phyloP scores from a whole-genome alignment of 441 rosid genomes.

The Euphorbia schlechtendalii region DNA sequence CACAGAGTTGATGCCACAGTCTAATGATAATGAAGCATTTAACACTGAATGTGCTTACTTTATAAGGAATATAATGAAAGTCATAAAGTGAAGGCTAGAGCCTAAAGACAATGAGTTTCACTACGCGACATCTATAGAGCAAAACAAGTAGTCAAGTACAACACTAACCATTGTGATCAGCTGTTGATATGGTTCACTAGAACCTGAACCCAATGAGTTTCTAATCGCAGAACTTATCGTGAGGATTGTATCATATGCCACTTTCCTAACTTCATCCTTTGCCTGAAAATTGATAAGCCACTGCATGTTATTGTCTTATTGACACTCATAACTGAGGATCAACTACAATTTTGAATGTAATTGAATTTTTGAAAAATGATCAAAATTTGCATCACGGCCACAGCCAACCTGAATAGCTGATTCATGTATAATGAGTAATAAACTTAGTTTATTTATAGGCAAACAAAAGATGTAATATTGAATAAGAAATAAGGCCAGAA shows the following conservation, averaged over 20 bases:
- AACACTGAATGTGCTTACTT: constrained; percentile 2
- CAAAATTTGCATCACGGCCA: not conserved
- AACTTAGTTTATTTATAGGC: not conserved
- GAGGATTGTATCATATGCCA: constrained; percentile 68
- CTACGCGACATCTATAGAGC: not conserved
- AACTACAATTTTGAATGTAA: not conserved
- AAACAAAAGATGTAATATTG: not conserved
- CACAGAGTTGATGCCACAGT: not conserved
- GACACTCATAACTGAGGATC: not conserved
- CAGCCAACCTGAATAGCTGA: not conserved
- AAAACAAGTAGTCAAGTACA: constrained; percentile 6
- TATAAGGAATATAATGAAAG: not conserved
- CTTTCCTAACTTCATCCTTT: constrained; percentile 74
- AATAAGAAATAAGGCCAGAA: not conserved
- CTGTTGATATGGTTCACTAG: constrained; percentile 46
- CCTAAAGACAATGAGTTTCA: not conserved
- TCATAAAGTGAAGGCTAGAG: not conserved
- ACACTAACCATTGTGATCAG: constrained; percentile 68
- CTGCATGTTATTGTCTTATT: constrained; percentile 7
- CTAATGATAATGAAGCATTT: not conserved
- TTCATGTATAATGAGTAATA: not conserved
- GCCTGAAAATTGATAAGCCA: constrained; percentile 35
- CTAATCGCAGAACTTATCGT: constrained; percentile 43
- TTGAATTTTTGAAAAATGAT: not conserved
- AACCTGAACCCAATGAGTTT: constrained; percentile 29